Conservation (phyloP, 2,329 filamentous ascomycete genomes). For the Pseudopithomyces maydicus region DNA sequence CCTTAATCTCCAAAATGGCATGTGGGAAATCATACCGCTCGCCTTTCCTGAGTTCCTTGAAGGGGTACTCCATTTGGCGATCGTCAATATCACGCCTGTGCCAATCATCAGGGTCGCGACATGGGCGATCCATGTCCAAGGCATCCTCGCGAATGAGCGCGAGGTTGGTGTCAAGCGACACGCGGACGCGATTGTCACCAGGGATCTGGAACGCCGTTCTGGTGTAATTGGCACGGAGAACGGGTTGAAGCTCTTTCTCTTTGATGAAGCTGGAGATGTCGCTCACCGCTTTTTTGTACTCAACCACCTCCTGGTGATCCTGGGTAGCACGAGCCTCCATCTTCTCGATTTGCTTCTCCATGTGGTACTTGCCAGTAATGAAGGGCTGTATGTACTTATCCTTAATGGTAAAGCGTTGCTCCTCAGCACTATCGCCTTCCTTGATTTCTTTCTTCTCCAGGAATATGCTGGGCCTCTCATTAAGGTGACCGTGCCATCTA, state of each 20-base stretch:
- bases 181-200: conserved; percentile 83
- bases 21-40: conserved; percentile 92
- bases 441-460: conserved; percentile 89
- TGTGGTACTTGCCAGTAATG: conserved; percentile 82
- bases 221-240: conserved; percentile 89
- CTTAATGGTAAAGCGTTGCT: conserved; percentile 84
- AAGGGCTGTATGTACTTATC: conserved; percentile 91
- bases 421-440: conserved; percentile 75
- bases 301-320: conserved; percentile 67
- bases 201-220: conserved; percentile 97
- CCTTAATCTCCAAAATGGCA: conserved; percentile 89
- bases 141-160: conserved; percentile 80
- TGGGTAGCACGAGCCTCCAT: conserved; percentile 77
- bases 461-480: conserved; percentile 76
- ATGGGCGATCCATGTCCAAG: conserved; percentile 82
- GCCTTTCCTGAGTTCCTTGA: conserved; percentile 83
- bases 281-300: conserved; percentile 72
- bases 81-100: conserved; percentile 90
- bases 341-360: conserved; percentile 89
- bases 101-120: conserved; percentile 87
- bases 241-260: conserved; percentile 77
- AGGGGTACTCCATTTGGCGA: conserved; percentile 81
- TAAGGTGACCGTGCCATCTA: conserved; percentile 88
- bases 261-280: conserved; percentile 82
- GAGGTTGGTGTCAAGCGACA: conserved; percentile 91